Percentiles rank a stretch among this genome's conserved stretches.
phyloP scores from a whole-genome alignment of 257 asterid species.

The Parsonsia alboflavescens region DNA sequence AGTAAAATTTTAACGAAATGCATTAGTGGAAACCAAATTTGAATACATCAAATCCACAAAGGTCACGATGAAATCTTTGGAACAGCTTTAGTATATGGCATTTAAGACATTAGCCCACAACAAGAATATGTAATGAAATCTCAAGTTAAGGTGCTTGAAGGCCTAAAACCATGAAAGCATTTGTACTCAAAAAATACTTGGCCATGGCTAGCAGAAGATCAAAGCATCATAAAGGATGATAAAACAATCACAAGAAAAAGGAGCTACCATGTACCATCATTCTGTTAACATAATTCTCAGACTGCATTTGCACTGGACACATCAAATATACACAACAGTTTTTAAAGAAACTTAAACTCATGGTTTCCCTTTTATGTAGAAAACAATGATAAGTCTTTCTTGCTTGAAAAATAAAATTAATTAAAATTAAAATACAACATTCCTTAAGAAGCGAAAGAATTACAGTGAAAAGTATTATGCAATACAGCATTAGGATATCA shows the following conservation, averaged over 20 bases:
- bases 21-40: not conserved
- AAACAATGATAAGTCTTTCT: not conserved
- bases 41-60: not conserved
- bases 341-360: not conserved
- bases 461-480: not conserved
- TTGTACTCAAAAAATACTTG: not conserved
- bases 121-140: not conserved
- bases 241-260: not conserved
- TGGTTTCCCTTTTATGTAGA: not conserved
- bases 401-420: not conserved
- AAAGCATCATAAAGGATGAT: not conserved
- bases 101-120: not conserved
- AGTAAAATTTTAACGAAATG: not conserved
- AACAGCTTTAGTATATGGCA: not conserved
- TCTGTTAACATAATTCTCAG: not conserved
- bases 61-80: not conserved
- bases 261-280: not conserved
- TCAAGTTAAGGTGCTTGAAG: not conserved
- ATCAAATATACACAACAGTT: not conserved
- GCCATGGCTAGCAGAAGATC: not conserved
- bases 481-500: not conserved
- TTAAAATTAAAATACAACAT: not conserved
- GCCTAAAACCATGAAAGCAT: not conserved
- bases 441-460: not conserved
- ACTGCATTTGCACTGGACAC: conserved; percentile 1